phyloP scores from a whole-genome alignment of 1,284 basidiomycete genomes.

The Tausonia pullulans region DNA sequence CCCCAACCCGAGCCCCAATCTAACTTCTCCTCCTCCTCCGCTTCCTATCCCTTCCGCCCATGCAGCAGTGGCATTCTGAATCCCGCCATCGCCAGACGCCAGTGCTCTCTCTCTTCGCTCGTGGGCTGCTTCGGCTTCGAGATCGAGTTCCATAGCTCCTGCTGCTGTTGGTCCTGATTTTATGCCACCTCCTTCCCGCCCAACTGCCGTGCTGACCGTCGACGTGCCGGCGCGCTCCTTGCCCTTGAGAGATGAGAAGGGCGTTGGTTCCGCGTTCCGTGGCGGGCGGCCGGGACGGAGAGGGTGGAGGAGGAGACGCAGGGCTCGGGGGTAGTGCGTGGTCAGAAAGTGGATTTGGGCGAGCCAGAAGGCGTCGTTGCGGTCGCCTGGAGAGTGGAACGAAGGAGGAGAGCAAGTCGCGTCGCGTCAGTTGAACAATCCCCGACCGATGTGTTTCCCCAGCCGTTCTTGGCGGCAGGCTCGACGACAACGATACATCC shows the following conservation, averaged over 20 bases:
- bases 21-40: not conserved
- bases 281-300: conserved; percentile 36
- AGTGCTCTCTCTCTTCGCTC: conserved; percentile 4
- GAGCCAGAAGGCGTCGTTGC: conserved; percentile 97
- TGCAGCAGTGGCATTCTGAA: not conserved
- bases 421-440: not conserved
- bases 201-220: not conserved
- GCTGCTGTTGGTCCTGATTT: too few relatives aligned
- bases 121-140: not conserved
- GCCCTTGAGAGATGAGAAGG: conserved; percentile 1
- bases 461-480: not conserved
- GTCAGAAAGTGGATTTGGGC: conserved; percentile 95
- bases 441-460: not conserved
- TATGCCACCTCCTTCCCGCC: not conserved
- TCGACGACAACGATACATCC: not conserved
- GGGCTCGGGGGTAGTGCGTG: conserved; percentile 87
- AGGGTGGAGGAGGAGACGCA: conserved; percentile 75
- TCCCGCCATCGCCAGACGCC: conserved; percentile 1
- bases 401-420: conserved; percentile 1
- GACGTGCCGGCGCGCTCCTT: not conserved
- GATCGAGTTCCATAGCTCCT: not conserved
- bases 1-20: not conserved
- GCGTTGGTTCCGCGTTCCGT: too few relatives aligned
- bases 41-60: not conserved
- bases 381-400: conserved; percentile 50